These are phyloP conservation scores for Mollisia scopiformis DNA, from an alignment of 2,329 filamentous ascomycete genomes.

Conservation along the genomic window DNA sequence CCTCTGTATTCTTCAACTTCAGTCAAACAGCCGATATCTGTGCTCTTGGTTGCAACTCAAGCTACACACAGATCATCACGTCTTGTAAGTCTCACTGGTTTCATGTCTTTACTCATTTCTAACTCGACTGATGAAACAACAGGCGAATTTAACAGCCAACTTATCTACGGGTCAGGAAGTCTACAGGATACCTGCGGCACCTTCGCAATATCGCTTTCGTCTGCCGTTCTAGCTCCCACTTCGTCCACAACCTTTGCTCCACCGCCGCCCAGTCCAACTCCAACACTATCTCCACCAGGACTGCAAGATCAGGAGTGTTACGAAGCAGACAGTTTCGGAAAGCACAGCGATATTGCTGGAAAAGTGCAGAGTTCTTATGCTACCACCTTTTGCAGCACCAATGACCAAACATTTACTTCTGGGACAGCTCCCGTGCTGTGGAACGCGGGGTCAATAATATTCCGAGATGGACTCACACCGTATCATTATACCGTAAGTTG, in stretches of 20 bases:
- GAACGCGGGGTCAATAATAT: background rate
- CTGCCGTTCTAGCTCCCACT: background rate
- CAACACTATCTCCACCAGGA: slow-evolving; percentile 5
- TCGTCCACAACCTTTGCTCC: background rate
- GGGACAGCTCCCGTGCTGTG: background rate
- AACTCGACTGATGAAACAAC: background rate
- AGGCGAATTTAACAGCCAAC: background rate
- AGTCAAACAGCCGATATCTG: slow-evolving; percentile 1
- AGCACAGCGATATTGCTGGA: slow-evolving; percentile 1
- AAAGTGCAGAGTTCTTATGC: background rate
- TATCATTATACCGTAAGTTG: background rate
- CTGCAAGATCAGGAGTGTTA: slow-evolving; percentile 8
- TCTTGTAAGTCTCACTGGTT: background rate
- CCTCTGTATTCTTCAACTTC: background rate
- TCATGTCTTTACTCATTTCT: background rate
- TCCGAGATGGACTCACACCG: background rate
- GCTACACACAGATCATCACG: background rate
- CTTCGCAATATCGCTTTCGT: background rate
- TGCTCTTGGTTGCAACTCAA: background rate
- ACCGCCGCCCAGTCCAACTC: slow-evolving; percentile 1
- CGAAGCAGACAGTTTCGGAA: slow-evolving; percentile 3
- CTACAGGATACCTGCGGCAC: slow-evolving; percentile 1
- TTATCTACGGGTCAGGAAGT: background rate
- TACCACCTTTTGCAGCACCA: background rate
- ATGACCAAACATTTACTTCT: background rate